Base-by-base conservation (phyloP, 2,329 filamentous ascomycete species). In the Neonectria faginata region DNA sequence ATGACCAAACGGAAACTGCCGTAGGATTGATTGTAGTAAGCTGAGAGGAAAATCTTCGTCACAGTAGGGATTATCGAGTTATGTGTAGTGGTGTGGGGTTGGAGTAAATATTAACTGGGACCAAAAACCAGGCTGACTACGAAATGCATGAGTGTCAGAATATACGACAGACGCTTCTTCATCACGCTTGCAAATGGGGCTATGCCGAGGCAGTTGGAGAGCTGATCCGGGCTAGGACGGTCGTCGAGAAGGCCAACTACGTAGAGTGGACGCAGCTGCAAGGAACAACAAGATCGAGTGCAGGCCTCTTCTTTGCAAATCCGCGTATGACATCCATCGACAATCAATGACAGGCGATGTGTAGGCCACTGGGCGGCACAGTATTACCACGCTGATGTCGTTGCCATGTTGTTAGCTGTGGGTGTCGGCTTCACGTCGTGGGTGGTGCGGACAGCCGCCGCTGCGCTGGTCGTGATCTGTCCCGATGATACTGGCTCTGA, bases 151-250 rank as follows among this genome's bases (percentile, higher is more conserved):
- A 22, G 2, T 22, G 20, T 22, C 20, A 3, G 2, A 22, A 22
- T 22, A 22, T 22, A 22, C 20, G 20, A 22, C 20, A 22, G 20
- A 22, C 20, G 20, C 20, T 3, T 22, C 20, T 2, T 22, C 62
- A 67, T 4, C 0, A 29, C 0, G 53, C 66, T 1, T 0, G n/a
- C 0, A 0, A 0, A 0, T 0, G 0, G 0, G 1, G 16, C 2
- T 39, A 62, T 1, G 2, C 11, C 0, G 2, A 41, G 0, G 56
- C 29, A 8, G 6, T 69, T 0, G 31, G 58, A 25, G 27, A 63
- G 16, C 29, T 72, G 11, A 53, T 69, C 0, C 39, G 6, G 0
- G 62, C 54, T 8, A 47, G 44, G 0, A 64, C 68, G 2, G 6
- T 70, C 3, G 0, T 62, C 16, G 63, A 66, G 2, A 20, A 36